phyloP scores from a whole-genome alignment of 164 flowering plant genomes.

The Tetrastigma voinierianum region DNA sequence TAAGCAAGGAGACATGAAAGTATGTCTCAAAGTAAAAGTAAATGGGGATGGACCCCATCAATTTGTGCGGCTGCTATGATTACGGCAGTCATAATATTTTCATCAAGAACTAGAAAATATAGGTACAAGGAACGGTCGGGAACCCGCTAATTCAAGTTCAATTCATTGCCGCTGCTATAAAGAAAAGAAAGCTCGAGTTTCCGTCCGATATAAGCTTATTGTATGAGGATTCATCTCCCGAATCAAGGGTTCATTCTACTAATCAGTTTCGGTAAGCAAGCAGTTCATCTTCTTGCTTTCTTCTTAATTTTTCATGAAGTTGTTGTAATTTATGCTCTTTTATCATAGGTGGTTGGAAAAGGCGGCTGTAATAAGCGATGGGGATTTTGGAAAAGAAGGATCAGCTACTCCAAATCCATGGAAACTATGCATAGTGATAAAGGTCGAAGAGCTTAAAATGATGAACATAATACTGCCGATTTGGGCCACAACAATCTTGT shows the following conservation, averaged over 20 bases:
- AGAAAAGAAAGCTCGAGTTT: conserved; percentile 20
- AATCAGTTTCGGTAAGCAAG: not conserved
- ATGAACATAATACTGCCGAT: conserved; percentile 28
- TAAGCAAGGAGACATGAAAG: too few relatives aligned
- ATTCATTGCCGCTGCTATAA: conserved; percentile 22
- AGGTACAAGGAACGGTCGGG: conserved; percentile 23
- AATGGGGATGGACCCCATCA: too few relatives aligned
- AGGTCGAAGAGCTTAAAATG: conserved; percentile 37
- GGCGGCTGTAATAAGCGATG: conserved; percentile 15
- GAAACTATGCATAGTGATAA: conserved; percentile 25
- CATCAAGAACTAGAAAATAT: conserved; percentile 17
- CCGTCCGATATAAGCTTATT: conserved; percentile 7
- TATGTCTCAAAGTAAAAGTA: too few relatives aligned
- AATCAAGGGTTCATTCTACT: conserved; percentile 2
- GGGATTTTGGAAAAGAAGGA: not conserved
- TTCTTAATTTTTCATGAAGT: too few relatives aligned
- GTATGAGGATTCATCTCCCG: not conserved
- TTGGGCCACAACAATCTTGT: conserved; percentile 41
- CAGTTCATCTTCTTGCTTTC: too few relatives aligned
- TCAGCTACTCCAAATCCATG: conserved; percentile 15
- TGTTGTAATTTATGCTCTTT: not conserved
- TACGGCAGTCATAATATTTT: conserved; percentile 13
- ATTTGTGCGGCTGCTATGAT: conserved; percentile 18
- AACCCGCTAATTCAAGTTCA: conserved; percentile 21
- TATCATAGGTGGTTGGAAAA: conserved; percentile 30